Percentiles rank a stretch among this genome's conserved stretches.
phyloP scores from a whole-genome alignment of 306 rosid species.

The Inga leiocalycina region DNA sequence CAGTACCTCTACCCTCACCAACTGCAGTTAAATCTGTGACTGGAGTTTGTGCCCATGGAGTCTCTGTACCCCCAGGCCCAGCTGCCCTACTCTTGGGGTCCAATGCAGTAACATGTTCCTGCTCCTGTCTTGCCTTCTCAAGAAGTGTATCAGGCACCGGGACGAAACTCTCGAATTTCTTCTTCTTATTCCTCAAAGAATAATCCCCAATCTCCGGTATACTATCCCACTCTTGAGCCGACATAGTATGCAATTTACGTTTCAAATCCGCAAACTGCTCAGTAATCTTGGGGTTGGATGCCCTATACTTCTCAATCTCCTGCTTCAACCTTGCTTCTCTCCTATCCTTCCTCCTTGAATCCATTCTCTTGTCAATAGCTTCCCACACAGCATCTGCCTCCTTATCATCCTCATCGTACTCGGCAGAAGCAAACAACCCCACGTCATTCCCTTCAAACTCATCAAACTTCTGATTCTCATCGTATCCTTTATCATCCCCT shows the following conservation, averaged over 20 bases:
- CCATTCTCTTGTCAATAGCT: conserved; percentile 85
- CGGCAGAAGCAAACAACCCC: conserved; percentile 84
- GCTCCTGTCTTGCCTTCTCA: conserved; percentile 89
- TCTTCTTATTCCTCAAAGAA: conserved; percentile 77
- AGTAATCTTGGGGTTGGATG: conserved; percentile 81
- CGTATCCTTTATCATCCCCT: conserved; percentile 88
- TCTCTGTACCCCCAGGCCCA: conserved; percentile 69
- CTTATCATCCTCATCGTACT: conserved; percentile 89
- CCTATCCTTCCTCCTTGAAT: conserved; percentile 86
- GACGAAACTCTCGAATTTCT: conserved; percentile 86
- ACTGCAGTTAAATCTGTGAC: conserved; percentile 94
- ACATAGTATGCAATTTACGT: conserved; percentile 62
- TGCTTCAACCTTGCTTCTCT: conserved; percentile 90
- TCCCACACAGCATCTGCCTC: conserved; percentile 97
- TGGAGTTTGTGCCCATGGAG: conserved; percentile 84
- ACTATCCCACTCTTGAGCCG: conserved; percentile 78
- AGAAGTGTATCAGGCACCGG: conserved; percentile 87
- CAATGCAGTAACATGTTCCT: conserved; percentile 86
- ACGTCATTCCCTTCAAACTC: conserved; percentile 94
- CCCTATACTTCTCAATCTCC: conserved; percentile 88
- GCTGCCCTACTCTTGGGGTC: conserved; percentile 84
- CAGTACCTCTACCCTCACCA: conserved; percentile 92
- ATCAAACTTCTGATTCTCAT: conserved; percentile 88
- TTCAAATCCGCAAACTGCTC: conserved; percentile 89
- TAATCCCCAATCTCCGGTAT: conserved; percentile 88